Percentiles rank a stretch among this genome's conserved stretches.
phyloP scores from a whole-genome alignment of 495 filamentous ascomycete genomes.

The Viridothelium virens region DNA sequence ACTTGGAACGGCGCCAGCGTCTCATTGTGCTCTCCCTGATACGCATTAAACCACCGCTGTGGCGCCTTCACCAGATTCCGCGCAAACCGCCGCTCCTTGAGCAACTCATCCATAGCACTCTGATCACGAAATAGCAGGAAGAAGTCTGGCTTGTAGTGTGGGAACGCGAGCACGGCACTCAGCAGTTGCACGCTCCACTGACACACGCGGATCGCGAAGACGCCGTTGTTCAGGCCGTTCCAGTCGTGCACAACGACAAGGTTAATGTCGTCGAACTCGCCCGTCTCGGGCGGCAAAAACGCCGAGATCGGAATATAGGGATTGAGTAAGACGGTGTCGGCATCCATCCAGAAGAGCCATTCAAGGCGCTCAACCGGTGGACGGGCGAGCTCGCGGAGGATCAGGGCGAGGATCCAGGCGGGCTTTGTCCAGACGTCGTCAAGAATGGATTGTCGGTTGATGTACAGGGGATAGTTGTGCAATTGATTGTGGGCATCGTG shows the following conservation, averaged over 20 bases:
- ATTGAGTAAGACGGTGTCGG: constrained; percentile 48
- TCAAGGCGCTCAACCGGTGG: constrained; percentile 41
- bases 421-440: constrained; percentile 43
- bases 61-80: constrained; percentile 25
- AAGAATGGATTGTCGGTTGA: constrained; percentile 29
- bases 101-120: constrained; percentile 29
- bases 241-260: constrained; percentile 45
- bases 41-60: constrained; percentile 40
- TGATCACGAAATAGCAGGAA: constrained; percentile 37
- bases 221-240: constrained; percentile 51
- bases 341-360: constrained; percentile 50
- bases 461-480: constrained; percentile 31
- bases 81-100: constrained; percentile 32
- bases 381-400: constrained; percentile 45
- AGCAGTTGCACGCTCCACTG: constrained; percentile 46
- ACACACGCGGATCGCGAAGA: constrained; percentile 45
- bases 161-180: constrained; percentile 40
- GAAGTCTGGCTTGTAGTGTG: constrained; percentile 37
- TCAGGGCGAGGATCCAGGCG: constrained; percentile 41
- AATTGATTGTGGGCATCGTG: constrained; percentile 32
- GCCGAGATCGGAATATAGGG: constrained; percentile 44
- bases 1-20: constrained; percentile 29
- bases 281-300: constrained; percentile 43
- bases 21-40: constrained; percentile 30
- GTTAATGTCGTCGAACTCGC: constrained; percentile 39